Evolutionary conservation across 768 basidiomycete species (phyloP), one percentile per base, ranked within the genome.

Genomic region (Coprinopsis cinerea): DNA sequence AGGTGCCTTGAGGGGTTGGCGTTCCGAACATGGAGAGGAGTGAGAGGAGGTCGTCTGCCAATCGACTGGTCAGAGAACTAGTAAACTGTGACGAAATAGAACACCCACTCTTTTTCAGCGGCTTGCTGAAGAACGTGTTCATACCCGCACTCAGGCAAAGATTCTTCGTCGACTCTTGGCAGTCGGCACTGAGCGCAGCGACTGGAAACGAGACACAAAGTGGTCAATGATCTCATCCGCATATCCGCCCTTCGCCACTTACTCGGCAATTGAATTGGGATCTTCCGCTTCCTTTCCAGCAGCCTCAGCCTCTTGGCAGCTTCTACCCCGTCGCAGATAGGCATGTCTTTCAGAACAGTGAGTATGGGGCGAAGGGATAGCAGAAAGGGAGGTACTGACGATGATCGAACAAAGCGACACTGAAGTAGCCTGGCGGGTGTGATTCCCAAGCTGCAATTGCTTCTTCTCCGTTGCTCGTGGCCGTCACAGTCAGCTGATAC

Each of bases 71-170:
- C 15, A 4, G 49, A 27, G 3, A 22, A 27, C 25, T 4, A 5
- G 7, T 4, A 17, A 35, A 28, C 15, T 23, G 20, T 9, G 17
- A 3, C 13, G 47, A 20, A 32, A 34, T 4, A 27, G 1, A 18
- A 9, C 14, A 58, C 71, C 47, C 50, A 81, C 82, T 67, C 59
- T 78, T 82, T 57, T 72, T 78, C 34, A 87, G 65, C 11, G 86
- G 86, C 64, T 88, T 88, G 59, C 79, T 84, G 55, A 86, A 76
- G 62, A 87, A 88, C 2, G 73, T 70, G 57, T 86, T 85, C 86
- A 88, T 88, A 9, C 86, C 86, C 2, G 83, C 82, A 54, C 82
- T 85, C n/a, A 87, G 63, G 56, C 85, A 88, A 9, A 86, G 71
- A 59, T 81, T 77, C 57, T 85, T 85, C 1, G 85, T 85, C 3